Evolutionary conservation across 1,139 yeast species (phyloP).

Genomic region (Sugiyamaella japonica): DNA sequence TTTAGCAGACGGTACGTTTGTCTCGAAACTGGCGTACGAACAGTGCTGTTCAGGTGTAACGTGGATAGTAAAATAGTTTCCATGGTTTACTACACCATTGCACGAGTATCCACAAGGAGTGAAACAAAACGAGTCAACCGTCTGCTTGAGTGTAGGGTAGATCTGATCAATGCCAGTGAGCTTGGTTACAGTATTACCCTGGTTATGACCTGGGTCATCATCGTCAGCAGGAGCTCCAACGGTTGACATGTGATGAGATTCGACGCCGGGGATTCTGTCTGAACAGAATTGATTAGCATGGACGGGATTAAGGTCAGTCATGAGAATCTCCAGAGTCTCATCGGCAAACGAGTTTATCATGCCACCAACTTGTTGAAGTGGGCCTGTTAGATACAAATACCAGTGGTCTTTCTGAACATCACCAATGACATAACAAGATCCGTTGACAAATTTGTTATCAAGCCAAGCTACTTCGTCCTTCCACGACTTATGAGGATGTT

Average conservation of each 20-base stretch:
- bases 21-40: slow-evolving; percentile 95
- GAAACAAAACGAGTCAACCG: slow-evolving; percentile 82
- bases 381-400: slow-evolving; percentile 77
- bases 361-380: slow-evolving; percentile 10
- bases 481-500: slow-evolving; percentile 84
- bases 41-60: slow-evolving; percentile 93
- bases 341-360: slow-evolving; percentile 44
- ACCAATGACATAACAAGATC: slow-evolving; percentile 78
- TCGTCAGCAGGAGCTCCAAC: slow-evolving; percentile 49
- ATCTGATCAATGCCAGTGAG: slow-evolving; percentile 61
- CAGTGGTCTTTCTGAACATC: slow-evolving; percentile 81
- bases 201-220: slow-evolving; percentile 74
- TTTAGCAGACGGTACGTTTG: slow-evolving; percentile 63
- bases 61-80: slow-evolving; percentile 82
- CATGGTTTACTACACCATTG: slow-evolving; percentile 63
- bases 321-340: slow-evolving; percentile 84
- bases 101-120: slow-evolving; percentile 97
- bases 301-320: slow-evolving; percentile 75
- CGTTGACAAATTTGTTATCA: slow-evolving; percentile 53
- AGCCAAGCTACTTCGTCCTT: slow-evolving; percentile 70
- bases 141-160: slow-evolving; percentile 46
- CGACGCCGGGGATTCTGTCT: slow-evolving; percentile 50
- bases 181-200: slow-evolving; percentile 68
- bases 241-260: slow-evolving; percentile 33
- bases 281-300: slow-evolving; percentile 64